A percentile compares a stretch with the other conserved stretches of the same genome.
phyloP scores from a whole-genome alignment of 305 asterid species.

The Fraxinus dipetala region DNA sequence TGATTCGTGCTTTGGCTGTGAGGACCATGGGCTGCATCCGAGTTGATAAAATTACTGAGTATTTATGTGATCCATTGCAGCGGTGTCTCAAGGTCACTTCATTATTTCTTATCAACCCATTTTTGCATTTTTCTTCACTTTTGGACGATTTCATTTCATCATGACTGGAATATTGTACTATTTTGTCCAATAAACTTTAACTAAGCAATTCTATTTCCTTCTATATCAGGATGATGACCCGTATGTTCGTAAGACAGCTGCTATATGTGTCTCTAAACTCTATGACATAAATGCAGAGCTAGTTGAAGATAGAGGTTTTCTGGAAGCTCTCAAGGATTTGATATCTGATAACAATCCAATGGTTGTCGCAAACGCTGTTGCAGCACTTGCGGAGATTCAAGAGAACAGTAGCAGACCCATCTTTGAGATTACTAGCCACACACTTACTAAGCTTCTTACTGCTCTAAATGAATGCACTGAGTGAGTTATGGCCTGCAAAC shows the following conservation, averaged over 20 bases:
- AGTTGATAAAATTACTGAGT: conserved; percentile 95
- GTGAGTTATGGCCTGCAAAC: conserved; percentile 41
- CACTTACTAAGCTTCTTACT: conserved; percentile 91
- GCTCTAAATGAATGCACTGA: conserved; percentile 99
- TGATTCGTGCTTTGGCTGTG: conserved; percentile 97
- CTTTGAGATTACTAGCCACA: conserved; percentile 90
- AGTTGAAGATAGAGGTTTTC: conserved; percentile 96
- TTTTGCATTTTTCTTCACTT: conserved; percentile 18
- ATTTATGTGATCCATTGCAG: conserved; percentile 95
- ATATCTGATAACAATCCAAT: conserved; percentile 98
- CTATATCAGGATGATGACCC: conserved; percentile 90
- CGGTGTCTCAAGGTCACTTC: conserved; percentile 83
- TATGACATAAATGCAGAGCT: conserved; percentile 96
- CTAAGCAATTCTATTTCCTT: conserved; percentile 27
- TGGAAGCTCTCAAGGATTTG: conserved; percentile 95
- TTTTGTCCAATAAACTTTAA: conserved; percentile 13
- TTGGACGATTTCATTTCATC: conserved; percentile 10
- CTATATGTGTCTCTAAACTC: conserved; percentile 98
- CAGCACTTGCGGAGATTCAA: conserved; percentile 97
- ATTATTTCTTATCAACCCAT: conserved; percentile 9
- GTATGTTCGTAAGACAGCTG: conserved; percentile 98
- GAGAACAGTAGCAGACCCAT: conserved; percentile 80
- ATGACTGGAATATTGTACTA: conserved; percentile 13
- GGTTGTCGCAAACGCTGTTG: conserved; percentile 99
- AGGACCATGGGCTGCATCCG: conserved; percentile 99